These are phyloP conservation scores for Parietichytrium sp. DNA, from an alignment of 108 stramenopile genomes.

Conservation along the genomic window DNA sequence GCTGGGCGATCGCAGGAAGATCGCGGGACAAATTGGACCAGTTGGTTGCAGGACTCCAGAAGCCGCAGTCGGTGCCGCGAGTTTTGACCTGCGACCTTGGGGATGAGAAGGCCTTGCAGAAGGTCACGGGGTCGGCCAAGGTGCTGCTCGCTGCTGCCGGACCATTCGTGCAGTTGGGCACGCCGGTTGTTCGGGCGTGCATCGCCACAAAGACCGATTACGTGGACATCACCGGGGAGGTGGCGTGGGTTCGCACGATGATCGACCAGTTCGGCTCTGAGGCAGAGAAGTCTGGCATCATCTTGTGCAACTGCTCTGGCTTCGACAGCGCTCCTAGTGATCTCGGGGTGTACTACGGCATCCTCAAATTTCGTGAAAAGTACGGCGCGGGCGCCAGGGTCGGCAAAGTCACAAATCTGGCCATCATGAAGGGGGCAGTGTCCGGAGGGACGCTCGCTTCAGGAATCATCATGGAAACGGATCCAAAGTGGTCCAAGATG, in stretches of 20 bases:
- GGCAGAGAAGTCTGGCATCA: slow-evolving; percentile 66
- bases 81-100: background rate
- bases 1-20: slow-evolving; percentile 9
- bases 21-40: background rate
- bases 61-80: background rate
- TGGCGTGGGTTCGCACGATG: slow-evolving; percentile 75
- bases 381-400: background rate
- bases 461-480: slow-evolving; percentile 6
- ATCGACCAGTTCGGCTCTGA: slow-evolving; percentile 58
- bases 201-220: slow-evolving; percentile 61
- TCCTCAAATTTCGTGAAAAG: slow-evolving; percentile 35
- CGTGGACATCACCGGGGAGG: slow-evolving; percentile 90
- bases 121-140: background rate
- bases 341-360: slow-evolving; percentile 43
- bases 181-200: slow-evolving; percentile 17
- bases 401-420: background rate
- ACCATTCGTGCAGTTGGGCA: slow-evolving; percentile 27
- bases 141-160: background rate
- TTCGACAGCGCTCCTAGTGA: slow-evolving; percentile 87
- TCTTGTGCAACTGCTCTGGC: slow-evolving; percentile 74
- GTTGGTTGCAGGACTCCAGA: background rate
- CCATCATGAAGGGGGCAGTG: background rate
- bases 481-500: background rate
- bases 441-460: slow-evolving; percentile 24
- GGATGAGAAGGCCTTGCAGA: background rate